Conservation (phyloP, 345 rosid genomes). For the Citrus sp. region DNA sequence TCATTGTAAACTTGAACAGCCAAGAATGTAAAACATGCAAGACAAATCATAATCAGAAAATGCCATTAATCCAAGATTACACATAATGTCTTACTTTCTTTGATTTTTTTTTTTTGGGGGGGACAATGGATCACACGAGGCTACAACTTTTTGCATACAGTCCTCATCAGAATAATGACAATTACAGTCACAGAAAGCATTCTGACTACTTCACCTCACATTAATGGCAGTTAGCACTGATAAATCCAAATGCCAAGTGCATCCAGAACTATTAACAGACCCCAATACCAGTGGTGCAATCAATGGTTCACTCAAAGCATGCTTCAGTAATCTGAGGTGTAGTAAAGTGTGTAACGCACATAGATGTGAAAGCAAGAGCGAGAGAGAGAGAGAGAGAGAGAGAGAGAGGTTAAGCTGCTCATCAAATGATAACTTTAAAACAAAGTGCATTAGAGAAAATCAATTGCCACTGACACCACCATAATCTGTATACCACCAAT, state of each 20-base stretch:
- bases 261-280: not conserved
- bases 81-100: not conserved
- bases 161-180: not conserved
- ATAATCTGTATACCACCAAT: not conserved
- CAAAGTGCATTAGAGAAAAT: not conserved
- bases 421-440: not conserved
- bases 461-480: not conserved
- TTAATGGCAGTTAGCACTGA: not conserved
- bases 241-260: not conserved
- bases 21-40: not conserved
- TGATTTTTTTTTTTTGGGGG: too few species aligned
- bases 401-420: not conserved
- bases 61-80: not conserved
- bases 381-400: too few species aligned
- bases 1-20: not conserved
- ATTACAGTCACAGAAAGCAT: not conserved
- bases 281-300: not conserved
- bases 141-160: not conserved
- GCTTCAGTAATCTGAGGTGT: not conserved
- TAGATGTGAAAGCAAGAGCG: not conserved
- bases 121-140: too few species aligned
- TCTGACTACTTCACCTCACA: not conserved
- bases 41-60: not conserved
- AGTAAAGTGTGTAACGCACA: not conserved
- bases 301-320: conserved; percentile 1